Percentiles rank a stretch among this genome's conserved stretches.
phyloP scores from a whole-genome alignment of 805 yeast species.

The Clavispora carvajalis region DNA sequence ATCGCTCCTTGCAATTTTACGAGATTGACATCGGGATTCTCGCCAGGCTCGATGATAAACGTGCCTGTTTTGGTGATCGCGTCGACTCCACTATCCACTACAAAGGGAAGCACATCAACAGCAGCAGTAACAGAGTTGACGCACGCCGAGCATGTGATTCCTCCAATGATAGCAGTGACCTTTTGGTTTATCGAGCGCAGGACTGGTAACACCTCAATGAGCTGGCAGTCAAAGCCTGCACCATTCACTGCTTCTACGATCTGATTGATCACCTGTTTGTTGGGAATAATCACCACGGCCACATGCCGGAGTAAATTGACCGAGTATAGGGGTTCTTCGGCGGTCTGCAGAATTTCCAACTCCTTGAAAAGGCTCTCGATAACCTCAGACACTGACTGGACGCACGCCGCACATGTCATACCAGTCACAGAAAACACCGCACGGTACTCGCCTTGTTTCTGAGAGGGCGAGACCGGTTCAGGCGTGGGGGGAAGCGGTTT shows the following conservation, averaged over 20 bases:
- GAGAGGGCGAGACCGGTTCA: not conserved
- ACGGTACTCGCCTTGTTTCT: constrained; percentile 21
- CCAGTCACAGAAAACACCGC: constrained; percentile 52
- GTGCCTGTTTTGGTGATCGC: constrained; percentile 57
- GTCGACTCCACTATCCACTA: constrained; percentile 50
- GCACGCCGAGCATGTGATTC: constrained; percentile 74
- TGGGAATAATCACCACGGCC: constrained; percentile 48
- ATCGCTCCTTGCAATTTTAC: constrained; percentile 43
- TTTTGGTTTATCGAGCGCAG: constrained; percentile 43
- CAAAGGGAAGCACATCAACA: constrained; percentile 44
- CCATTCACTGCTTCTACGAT: constrained; percentile 24
- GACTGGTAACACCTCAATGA: constrained; percentile 58
- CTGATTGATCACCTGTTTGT: constrained; percentile 41
- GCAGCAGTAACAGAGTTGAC: constrained; percentile 49
- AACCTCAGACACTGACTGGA: constrained; percentile 22
- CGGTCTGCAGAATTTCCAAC: not conserved
- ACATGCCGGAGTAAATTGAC: constrained; percentile 50
- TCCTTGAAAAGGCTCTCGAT: constrained; percentile 21
- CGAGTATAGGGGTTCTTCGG: constrained; percentile 32
- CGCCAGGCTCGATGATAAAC: constrained; percentile 47
- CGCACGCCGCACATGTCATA: constrained; percentile 40
- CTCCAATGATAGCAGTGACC: constrained; percentile 60
- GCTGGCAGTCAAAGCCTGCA: constrained; percentile 40
- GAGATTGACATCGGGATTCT: constrained; percentile 20
- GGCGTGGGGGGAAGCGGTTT: constrained; percentile 3